Evolutionary conservation across 176 grass and related monocot genomes (phyloP), one percentile per base, ranked within the genome.

Genomic region (Ampelocalamus luodianensis): DNA sequence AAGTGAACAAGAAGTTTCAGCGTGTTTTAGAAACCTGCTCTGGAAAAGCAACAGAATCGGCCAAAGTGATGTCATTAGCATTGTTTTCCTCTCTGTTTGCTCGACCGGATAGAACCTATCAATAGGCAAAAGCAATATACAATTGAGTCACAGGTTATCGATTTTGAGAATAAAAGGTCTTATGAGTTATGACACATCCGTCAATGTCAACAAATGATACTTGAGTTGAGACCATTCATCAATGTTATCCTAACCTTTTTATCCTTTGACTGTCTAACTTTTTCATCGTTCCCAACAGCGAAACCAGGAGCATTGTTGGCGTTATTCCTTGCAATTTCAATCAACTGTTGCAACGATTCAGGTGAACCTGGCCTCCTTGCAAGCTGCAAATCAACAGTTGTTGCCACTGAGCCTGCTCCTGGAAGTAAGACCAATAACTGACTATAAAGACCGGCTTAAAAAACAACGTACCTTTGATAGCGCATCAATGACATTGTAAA

Each of bases 331-430:
- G 91, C 94, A 77, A 88, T 85, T 78, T 96, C 94, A 67, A 89
- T 79, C 66, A 96, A 85, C 45, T 91, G 94, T 42, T 89, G 94
- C 68, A 93, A 80, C n/a, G 80, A 93, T 58, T 93, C 91, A 71
- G 94, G 89, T 71, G 89, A 93, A 48, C 91, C 94, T 10, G 94
- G 91, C 72, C 91, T 96, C 79, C 44, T 93, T 63, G 94, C 82
- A 83, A 93, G 43, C 94, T 96, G 89, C 39, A 74, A 86, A 83
- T 5, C 65, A 82, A 63, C 3, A 79, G 46, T 26, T 65, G n/a
- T 22, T 56, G 71, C 20, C 76, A 27, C 39, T 26, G 59, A 64
- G 77, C 18, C 24, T 49, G 27, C 6, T 70, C 37, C 74, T 54
- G 26, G 43, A 7, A 22, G 72, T 64, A 73, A 55, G 58, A 68